Percentiles rank a stretch among this genome's conserved stretches.
These are phyloP conservation scores for Xylaria sp. DNA, from an alignment of 2,329 filamentous ascomycete genomes.

Conservation along the genomic window DNA sequence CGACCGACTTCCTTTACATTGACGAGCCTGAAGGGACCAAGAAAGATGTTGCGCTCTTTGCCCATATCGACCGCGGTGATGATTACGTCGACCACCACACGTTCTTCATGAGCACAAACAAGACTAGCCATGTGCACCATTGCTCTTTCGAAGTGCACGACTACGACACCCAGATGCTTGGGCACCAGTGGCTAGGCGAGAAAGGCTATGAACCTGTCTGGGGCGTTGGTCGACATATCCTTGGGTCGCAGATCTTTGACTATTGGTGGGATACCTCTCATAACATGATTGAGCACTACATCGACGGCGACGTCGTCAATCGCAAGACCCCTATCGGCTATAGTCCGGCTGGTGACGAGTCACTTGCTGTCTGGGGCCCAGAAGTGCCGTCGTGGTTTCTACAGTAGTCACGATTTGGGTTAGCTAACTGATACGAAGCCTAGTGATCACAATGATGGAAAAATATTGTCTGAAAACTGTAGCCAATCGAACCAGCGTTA, in stretches of 20 bases:
- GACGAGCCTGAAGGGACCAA: conserved; percentile 24
- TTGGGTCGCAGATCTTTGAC: conserved; percentile 37
- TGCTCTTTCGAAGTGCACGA: conserved; percentile 36
- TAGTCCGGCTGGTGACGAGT: conserved; percentile 30
- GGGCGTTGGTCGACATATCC: conserved; percentile 34
- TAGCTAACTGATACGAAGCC: neutral
- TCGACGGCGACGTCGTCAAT: conserved; percentile 36
- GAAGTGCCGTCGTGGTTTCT: conserved; percentile 34
- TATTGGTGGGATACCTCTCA: conserved; percentile 35
- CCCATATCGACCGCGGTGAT: conserved; percentile 34
- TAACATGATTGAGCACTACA: conserved; percentile 37
- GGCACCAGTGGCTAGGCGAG: conserved; percentile 31
- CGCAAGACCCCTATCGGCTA: conserved; percentile 33
- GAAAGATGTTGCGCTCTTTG: conserved; percentile 34
- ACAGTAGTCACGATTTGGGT: neutral
- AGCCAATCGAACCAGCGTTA: neutral
- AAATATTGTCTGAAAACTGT: neutral
- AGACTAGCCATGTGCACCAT: conserved; percentile 33
- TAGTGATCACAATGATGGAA: neutral
- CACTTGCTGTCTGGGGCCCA: conserved; percentile 36
- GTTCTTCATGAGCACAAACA: conserved; percentile 36
- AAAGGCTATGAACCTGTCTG: conserved; percentile 34
- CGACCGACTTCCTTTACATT: conserved; percentile 35
- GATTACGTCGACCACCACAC: conserved; percentile 36
- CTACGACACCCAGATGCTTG: conserved; percentile 36